Evolutionary conservation across 2,329 filamentous ascomycete genomes (phyloP), one percentile per base, ranked within the genome.

Genomic region (Phaeosphaeria sp.): DNA sequence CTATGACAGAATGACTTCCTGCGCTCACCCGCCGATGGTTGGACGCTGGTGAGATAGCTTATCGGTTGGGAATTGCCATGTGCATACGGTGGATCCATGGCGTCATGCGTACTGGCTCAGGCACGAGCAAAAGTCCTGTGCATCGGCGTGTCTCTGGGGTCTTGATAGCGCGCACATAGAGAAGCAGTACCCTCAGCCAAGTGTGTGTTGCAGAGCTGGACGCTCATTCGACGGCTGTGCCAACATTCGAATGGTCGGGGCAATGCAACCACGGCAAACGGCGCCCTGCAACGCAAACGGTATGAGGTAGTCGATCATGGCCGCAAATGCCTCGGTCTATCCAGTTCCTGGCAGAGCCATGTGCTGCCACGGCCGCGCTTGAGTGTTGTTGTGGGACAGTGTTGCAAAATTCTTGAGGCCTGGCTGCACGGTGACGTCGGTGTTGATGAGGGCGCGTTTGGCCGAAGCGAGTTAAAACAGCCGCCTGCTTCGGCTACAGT

Each of bases 321-420:
- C 36, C 27, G 2, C 21, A 55, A 57, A n/a, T 49, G n/a, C 51
- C 55, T 52, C 53, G 59, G 57, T 33, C 53, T 49, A 51, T 56
- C 55, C 57, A 58, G 59, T 59, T 60, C 59, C 61, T 64, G 63
- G 60, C 64, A 56, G 40, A 49, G 52, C 60, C 36, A 39, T 57
- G 65, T 63, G 58, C 60, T 63, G 58, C 49, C 40, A 68, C 71
- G 70, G 67, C 70, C 68, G 69, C 69, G 71, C 66, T 67, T 60
- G 63, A 56, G 33, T 55, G 61, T 61, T 52, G 65, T 55, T 66
- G 65, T 68, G 64, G 63, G 61, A 59, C 61, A 56, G 47, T 57
- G 57, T 56, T 56, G 52, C 62, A 64, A 65, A 70, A n/a, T 39
- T 59, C 58, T 65, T 56, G 65, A 54, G 51, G 50, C 51, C 36